Base-by-base conservation (phyloP, 140 eudicot species). In the Ambrosia hybrid region DNA sequence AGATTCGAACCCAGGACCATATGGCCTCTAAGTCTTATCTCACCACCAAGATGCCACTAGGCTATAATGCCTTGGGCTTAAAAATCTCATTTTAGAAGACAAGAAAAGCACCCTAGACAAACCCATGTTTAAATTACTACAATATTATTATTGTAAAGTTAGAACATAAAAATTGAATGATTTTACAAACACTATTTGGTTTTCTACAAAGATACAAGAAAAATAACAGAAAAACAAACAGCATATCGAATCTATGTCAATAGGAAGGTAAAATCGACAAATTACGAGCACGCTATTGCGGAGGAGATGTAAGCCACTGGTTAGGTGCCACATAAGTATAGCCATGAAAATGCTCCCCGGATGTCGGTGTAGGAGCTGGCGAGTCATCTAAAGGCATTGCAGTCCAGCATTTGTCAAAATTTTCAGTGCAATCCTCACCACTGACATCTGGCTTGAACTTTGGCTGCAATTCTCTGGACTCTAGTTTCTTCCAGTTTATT, bases 401-500 rank as follows among this genome's bases (percentile, higher is more conserved):
- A 3, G 98, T 93, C 97, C 97, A 93, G 74, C 97, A 90, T 49
- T 76, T 82, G 74, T 93, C 98, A n/a, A 93, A 93, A 79, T 93
- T 93, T 41, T 88, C 98, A 1, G 96, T 93, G 72, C 96, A 90
- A 13, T 85, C 93, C 71, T 81, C 83, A 21, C 98, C 96, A 6
- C 68, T 83, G 14, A 93, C 90, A 67, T 93, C 91, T 3, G 98
- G 98, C 58, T 86, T 87, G 81, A 93, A 93, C 84, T 87, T 93
- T 3, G 97, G 85, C 53, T 79, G 78, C 57, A 93, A 11, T 61
- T 88, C 98, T 78, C 89, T 79, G 0, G 79, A 80, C 77, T 93
- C 98, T 46, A 93, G n/a, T 62, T 85, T 93, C 85, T 84, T 93
- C 98, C 98, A 93, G 80, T 90, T 89, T 37, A 93, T 72, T 8